Percentiles rank a stretch among this genome's conserved stretches.
These are phyloP conservation scores for Casuarina glauca DNA, from an alignment of 306 rosid genomes.

Conservation along the genomic window DNA sequence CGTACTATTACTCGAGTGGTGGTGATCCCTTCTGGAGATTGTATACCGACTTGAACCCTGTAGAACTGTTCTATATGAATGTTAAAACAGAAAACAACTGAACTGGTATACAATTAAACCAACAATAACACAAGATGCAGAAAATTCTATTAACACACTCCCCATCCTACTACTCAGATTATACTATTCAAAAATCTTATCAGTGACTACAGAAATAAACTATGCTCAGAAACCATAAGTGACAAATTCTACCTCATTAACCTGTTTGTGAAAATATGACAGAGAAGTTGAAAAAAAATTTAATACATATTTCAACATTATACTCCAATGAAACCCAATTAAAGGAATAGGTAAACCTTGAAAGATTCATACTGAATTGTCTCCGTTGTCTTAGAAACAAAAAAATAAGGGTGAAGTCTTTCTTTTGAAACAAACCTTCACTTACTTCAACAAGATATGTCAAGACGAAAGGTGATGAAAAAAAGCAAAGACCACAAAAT, in stretches of 20 bases:
- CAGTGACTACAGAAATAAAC: neutral
- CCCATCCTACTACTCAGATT: neutral
- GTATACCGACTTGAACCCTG: slow-evolving; percentile 82
- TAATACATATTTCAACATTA: neutral
- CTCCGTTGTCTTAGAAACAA: neutral
- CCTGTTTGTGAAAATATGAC: neutral
- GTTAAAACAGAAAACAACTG: slow-evolving; percentile 26
- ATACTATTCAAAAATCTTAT: neutral
- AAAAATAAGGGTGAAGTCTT: neutral
- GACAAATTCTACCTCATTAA: neutral
- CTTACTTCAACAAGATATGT: neutral
- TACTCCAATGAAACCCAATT: neutral
- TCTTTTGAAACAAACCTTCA: neutral
- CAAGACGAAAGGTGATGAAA: neutral
- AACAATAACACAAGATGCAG: neutral
- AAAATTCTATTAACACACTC: slow-evolving; percentile 8
- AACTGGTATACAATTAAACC: neutral
- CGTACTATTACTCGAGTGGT: slow-evolving; percentile 58
- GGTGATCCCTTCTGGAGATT: slow-evolving; percentile 83
- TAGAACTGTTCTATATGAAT: slow-evolving; percentile 56
- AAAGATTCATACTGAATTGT: neutral
- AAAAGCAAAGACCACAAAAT: neutral
- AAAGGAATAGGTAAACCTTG: neutral
- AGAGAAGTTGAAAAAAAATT: neutral
- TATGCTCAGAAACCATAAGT: neutral